These are phyloP conservation scores for Silene conica DNA, from an alignment of 148 eudicot genomes.

Conservation along the genomic window DNA sequence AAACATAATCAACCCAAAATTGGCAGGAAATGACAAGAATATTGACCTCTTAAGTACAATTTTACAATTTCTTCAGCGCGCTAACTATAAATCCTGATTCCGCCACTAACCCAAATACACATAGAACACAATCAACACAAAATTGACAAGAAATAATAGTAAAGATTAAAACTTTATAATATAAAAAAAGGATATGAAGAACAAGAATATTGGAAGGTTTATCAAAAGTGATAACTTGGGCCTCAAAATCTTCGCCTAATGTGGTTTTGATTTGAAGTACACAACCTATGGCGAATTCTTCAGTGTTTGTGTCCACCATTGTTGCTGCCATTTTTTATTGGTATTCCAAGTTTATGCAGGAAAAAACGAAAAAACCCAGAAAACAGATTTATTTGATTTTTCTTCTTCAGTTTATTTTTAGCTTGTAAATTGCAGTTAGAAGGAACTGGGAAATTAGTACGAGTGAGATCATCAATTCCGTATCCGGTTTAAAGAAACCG, in stretches of 20 bases:
- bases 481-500: background rate
- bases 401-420: background rate
- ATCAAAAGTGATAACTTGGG: constrained; percentile 76
- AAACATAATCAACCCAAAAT: background rate
- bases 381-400: background rate
- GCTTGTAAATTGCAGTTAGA: background rate
- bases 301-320: constrained; percentile 30
- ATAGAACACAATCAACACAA: background rate
- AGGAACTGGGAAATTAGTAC: background rate
- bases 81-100: background rate
- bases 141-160: background rate
- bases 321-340: constrained; percentile 26
- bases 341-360: background rate
- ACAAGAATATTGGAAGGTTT: constrained; percentile 71
- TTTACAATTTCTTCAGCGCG: too few relatives aligned
- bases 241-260: constrained; percentile 85
- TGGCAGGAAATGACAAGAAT: background rate
- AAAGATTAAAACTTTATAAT: background rate
- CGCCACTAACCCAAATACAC: background rate
- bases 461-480: background rate
- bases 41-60: too few relatives aligned
- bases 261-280: constrained; percentile 81
- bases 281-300: constrained; percentile 72
- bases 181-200: constrained; percentile 72
- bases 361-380: background rate